These are phyloP conservation scores for Mortierella sp. DNA, from an alignment of 371 early-diverging fungal species.

Conservation along the genomic window DNA sequence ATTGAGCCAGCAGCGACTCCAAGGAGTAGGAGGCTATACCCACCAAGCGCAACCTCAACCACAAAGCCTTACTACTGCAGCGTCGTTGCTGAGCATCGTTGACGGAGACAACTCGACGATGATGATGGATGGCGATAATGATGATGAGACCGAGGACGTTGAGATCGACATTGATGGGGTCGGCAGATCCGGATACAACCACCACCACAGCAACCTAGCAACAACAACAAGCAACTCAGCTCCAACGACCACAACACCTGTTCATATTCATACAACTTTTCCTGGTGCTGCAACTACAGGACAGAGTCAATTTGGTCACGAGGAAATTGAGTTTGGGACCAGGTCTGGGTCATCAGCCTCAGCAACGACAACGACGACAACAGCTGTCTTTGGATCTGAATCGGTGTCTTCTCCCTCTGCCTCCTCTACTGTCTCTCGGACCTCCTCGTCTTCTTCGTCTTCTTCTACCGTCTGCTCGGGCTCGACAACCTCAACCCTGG, in stretches of 20 bases:
- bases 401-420: not conserved
- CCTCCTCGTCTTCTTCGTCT: not conserved
- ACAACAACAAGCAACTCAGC: not conserved
- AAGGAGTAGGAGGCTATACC: not conserved
- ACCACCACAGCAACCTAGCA: not conserved
- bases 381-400: slow-evolving; percentile 7
- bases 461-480: not conserved
- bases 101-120: not conserved
- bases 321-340: not conserved
- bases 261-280: not conserved
- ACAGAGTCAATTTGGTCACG: not conserved
- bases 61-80: too few species aligned
- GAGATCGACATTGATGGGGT: slow-evolving; percentile 14
- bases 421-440: slow-evolving; percentile 5
- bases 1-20: not conserved
- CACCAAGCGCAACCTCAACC: too few species aligned
- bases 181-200: not conserved
- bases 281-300: not conserved
- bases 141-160: slow-evolving; percentile 9
- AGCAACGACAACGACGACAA: not conserved
- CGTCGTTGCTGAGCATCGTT: not conserved
- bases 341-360: not conserved
- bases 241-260: not conserved
- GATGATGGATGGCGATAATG: not conserved
- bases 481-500: not conserved